Percentiles rank a stretch among this genome's conserved stretches.
Evolutionary conservation across 257 asterid species (phyloP).

Genomic region (Solanum okadae): DNA sequence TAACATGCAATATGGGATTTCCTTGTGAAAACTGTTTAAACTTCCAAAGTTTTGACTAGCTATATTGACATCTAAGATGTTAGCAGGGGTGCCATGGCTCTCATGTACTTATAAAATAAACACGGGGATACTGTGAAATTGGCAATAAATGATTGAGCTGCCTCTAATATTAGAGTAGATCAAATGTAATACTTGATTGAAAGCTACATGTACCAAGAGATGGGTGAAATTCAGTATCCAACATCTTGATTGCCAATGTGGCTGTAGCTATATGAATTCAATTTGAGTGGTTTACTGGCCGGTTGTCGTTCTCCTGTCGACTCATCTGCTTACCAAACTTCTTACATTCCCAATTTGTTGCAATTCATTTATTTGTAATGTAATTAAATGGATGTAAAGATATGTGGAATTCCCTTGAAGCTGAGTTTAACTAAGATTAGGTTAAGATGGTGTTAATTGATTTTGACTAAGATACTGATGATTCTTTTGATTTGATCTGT

Average conservation of each 20-base stretch:
- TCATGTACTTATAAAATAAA: background rate
- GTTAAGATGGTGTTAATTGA: background rate
- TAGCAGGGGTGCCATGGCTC: background rate
- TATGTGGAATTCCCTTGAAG: background rate
- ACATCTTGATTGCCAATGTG: conserved; percentile 42
- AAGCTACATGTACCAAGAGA: conserved; percentile 46
- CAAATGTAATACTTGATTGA: background rate
- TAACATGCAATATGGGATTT: background rate
- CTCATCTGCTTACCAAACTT: conserved; percentile 27
- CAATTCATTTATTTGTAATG: background rate
- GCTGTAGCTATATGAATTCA: conserved; percentile 34
- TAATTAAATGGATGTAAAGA: background rate
- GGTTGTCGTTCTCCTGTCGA: conserved; percentile 34
- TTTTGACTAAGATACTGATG: background rate
- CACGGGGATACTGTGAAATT: background rate
- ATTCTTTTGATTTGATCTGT: background rate
- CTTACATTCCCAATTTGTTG: background rate
- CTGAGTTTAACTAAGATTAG: background rate
- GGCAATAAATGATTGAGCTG: background rate
- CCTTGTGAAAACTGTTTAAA: background rate
- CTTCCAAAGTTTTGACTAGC: background rate
- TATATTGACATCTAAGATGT: background rate
- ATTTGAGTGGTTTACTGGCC: conserved; percentile 46
- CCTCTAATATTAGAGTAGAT: background rate
- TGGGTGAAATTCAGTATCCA: conserved; percentile 20